These are phyloP conservation scores for Eucalyptus regnans DNA, from an alignment of 345 rosid genomes.

Conservation along the genomic window DNA sequence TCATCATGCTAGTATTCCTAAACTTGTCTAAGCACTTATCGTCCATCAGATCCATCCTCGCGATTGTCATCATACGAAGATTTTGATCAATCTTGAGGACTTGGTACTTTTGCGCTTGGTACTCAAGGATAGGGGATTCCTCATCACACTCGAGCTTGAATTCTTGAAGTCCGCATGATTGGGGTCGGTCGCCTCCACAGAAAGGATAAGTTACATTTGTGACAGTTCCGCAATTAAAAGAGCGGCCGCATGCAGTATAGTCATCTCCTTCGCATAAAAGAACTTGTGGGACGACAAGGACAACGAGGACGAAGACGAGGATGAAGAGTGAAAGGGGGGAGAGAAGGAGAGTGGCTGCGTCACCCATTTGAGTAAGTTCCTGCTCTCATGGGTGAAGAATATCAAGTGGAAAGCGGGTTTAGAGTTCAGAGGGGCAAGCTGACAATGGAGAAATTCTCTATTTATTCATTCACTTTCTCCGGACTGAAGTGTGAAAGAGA, in stretches of 20 bases:
- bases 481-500: too few relatives aligned
- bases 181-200: too few relatives aligned
- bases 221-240: background rate
- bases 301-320: background rate
- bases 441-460: too few relatives aligned
- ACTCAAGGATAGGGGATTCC: background rate
- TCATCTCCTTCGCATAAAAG: background rate
- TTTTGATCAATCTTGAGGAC: background rate
- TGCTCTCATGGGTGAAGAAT: too few relatives aligned
- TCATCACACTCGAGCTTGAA: background rate
- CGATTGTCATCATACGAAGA: background rate
- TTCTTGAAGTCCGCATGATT: background rate
- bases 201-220: too few relatives aligned
- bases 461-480: too few relatives aligned
- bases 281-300: background rate
- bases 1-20: background rate
- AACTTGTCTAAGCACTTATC: background rate
- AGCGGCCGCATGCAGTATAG: fast-evolving
- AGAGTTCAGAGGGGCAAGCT: fast-evolving
- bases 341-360: fast-evolving
- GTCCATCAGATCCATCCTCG: background rate
- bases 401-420: too few relatives aligned
- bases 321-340: background rate
- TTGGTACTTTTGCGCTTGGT: background rate
- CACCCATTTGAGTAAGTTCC: too few relatives aligned